phyloP scores from a whole-genome alignment of 2,329 filamentous ascomycete species.

The Gaeumannomyces tritici region DNA sequence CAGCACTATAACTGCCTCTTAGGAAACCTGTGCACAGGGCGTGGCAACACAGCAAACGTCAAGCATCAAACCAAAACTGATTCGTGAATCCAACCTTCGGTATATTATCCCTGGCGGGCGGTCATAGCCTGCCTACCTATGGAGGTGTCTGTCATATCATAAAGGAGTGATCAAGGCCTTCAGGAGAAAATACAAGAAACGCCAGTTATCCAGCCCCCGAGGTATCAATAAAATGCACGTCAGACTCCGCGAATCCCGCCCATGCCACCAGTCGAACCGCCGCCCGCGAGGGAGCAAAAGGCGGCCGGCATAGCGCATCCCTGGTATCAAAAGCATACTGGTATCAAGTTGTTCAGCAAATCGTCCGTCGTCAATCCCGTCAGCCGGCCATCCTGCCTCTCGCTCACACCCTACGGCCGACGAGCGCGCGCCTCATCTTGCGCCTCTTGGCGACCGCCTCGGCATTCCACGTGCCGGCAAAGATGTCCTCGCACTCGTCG shows the following conservation, averaged over 20 bases:
- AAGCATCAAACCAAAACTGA: neutral
- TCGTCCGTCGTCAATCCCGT: neutral
- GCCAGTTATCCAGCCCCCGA: neutral
- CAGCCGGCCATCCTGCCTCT: neutral
- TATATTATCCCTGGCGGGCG: neutral
- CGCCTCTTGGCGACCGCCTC: slow-evolving; percentile 34
- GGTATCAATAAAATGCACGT: neutral
- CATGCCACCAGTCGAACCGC: neutral
- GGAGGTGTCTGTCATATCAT: neutral
- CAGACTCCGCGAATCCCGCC: neutral
- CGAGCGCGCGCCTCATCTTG: neutral
- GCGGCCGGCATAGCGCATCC: neutral
- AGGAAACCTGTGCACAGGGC: neutral
- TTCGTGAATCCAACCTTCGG: neutral
- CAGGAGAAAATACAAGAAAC: neutral
- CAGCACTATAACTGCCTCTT: neutral
- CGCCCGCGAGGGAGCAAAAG: neutral
- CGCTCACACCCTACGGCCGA: neutral
- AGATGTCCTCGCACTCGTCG: slow-evolving; percentile 58
- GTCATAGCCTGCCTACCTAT: neutral
- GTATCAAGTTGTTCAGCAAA: neutral
- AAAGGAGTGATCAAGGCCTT: neutral
- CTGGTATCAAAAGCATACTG: neutral
- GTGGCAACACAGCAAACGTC: no score
- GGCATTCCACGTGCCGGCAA: slow-evolving; percentile 51